A percentile compares a stretch with the other conserved stretches of the same genome.
These are phyloP conservation scores for Penicillium simplicissimum DNA, from an alignment of 495 filamentous ascomycete species.

Conservation along the genomic window DNA sequence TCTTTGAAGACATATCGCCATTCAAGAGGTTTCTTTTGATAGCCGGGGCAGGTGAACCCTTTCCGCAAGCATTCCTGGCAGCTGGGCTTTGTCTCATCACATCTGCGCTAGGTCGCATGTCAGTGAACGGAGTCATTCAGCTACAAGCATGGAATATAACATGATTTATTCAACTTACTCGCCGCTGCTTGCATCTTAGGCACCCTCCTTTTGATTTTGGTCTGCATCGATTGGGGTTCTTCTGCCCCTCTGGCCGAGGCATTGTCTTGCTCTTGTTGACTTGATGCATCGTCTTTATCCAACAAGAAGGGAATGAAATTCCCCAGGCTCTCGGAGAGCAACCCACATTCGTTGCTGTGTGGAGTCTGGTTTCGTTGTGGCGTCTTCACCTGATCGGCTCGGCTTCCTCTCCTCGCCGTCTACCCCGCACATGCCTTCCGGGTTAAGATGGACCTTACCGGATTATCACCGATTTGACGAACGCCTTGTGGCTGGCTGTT, in stretches of 20 bases:
- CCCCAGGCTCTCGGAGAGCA: background rate
- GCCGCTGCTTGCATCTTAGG: conserved; percentile 28
- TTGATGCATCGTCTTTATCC: background rate
- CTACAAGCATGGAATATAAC: conserved; percentile 3
- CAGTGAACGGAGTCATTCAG: background rate
- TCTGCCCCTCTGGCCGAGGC: conserved; percentile 21
- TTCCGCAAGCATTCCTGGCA: conserved; percentile 26
- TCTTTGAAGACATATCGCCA: conserved; percentile 32
- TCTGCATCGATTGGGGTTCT: conserved; percentile 29
- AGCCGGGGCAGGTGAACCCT: conserved; percentile 26
- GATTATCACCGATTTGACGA: background rate
- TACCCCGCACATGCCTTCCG: conserved; percentile 10
- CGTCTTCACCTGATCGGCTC: conserved; percentile 10
- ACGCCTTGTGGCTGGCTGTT: background rate
- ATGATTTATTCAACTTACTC: conserved; percentile 27
- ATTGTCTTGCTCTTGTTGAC: background rate
- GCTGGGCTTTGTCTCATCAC: conserved; percentile 30
- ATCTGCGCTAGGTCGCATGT: conserved; percentile 23
- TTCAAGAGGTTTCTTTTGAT: conserved; percentile 25
- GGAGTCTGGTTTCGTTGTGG: conserved; percentile 1
- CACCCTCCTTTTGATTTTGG: conserved; percentile 32
- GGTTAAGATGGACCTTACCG: background rate
- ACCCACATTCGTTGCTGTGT: background rate
- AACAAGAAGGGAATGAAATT: background rate
- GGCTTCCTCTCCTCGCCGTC: conserved; percentile 6